Conservation (phyloP, 371 early-diverging fungal species). For the Basidiobolus meristosporus region DNA sequence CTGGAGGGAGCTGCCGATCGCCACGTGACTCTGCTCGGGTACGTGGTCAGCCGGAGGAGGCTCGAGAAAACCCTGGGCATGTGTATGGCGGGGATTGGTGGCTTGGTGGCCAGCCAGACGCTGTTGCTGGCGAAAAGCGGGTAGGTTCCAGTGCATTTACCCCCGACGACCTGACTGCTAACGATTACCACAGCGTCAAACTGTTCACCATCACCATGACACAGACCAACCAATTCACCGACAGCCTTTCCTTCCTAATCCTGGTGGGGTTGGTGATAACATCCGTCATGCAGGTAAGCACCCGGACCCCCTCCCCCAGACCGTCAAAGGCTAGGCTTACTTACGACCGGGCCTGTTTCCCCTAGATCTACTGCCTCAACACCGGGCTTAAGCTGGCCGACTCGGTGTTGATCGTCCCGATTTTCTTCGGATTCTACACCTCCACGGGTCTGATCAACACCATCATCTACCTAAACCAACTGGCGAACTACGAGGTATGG, state of each 20-base stretch:
- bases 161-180: no score
- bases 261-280: no score
- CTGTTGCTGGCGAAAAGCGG: slow-evolving; percentile 38
- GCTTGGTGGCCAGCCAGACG: slow-evolving; percentile 38
- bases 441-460: slow-evolving; percentile 40
- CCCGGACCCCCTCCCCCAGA: no score
- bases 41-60: neutral
- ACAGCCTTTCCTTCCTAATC: no score
- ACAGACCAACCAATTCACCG: no score
- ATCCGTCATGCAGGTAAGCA: no score
- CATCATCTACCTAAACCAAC: slow-evolving; percentile 34
- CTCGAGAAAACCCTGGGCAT: slow-evolving; percentile 32
- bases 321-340: no score
- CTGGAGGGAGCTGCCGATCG: no score
- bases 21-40: no score
- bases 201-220: no score
- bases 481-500: slow-evolving; percentile 33
- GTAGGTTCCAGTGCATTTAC: no score
- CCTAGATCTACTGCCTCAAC: slow-evolving; percentile 47
- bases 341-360: no score
- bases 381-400: slow-evolving; percentile 37
- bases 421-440: slow-evolving; percentile 45
- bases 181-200: slow-evolving; percentile 2
- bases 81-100: slow-evolving; percentile 37
- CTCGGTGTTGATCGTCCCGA: slow-evolving; percentile 48